Base-by-base conservation (phyloP, 345 rosid species). In the Erodium maritimum region DNA sequence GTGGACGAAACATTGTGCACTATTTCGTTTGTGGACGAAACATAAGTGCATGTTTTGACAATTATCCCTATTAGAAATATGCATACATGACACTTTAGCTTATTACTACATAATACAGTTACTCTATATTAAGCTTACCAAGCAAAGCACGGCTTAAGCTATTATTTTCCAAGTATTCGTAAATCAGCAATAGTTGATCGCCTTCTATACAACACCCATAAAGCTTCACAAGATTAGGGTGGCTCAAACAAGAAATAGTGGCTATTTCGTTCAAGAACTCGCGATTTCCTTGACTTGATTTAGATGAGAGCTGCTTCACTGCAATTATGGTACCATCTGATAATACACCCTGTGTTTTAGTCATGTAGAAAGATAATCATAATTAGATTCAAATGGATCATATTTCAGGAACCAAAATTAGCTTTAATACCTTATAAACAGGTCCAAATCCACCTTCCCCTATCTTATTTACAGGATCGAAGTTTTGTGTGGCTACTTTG, bases 101-200 rank as follows among this genome's bases (percentile, higher is more conserved):
- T 1, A 50, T 29, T 19, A 23, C 17, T n/a, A 21, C 45, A 11
- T 7, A 6, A n/a, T 13, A 20, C 5, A 18, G 23, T 0, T 6
- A 24, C 10, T 52, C 14, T 0, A 51, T 19, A 46, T n/a, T n/a
- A 17, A 54, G 67, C 79, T 78, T 71, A 86, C 95, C 79, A 46
- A 83, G 80, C 58, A 83, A 63, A 1, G 80, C 82, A 21, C 64
- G 75, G 4, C 87, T 71, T 55, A 86, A 79, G 60, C 81, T 69
- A 57, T 86, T 86, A 61, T 83, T 83, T 58, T 86, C 95, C 84
- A 86, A 65, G 69, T 77, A 86, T 29, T 86, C 90, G 19, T 86
- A 86, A 18, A 83, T 81, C 17, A 86, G 54, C 53, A 82, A 57
- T 21, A 83, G 61, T 45, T 86, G 86, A 73, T 75, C 72, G 50